Conservation (phyloP, 164 flowering plant species). For the Stephania yunnanensis region DNA sequence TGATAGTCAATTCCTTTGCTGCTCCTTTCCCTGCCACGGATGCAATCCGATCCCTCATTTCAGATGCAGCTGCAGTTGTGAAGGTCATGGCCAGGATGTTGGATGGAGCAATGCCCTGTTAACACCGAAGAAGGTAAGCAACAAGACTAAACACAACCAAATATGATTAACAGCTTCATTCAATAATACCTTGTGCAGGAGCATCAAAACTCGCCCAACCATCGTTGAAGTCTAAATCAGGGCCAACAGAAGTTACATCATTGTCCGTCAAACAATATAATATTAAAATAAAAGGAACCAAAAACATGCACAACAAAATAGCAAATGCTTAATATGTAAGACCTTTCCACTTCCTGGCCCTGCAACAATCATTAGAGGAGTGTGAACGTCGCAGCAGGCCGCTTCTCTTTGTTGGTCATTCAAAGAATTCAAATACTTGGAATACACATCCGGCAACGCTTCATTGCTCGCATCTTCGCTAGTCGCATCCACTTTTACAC, state of each 20-base stretch:
- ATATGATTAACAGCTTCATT: background rate
- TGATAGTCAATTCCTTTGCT: slow-evolving; percentile 74
- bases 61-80: slow-evolving; percentile 95
- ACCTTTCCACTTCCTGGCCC: slow-evolving; percentile 99
- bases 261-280: background rate
- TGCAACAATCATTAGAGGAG: slow-evolving; percentile 85
- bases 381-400: slow-evolving; percentile 68
- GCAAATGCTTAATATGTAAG: background rate
- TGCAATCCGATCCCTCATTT: slow-evolving; percentile 91
- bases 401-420: slow-evolving; percentile 85
- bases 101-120: slow-evolving; percentile 67
- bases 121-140: slow-evolving; percentile 2
- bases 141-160: background rate
- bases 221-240: slow-evolving; percentile 81
- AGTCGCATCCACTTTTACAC: slow-evolving; percentile 3
- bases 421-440: slow-evolving; percentile 51
- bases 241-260: slow-evolving; percentile 14
- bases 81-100: slow-evolving; percentile 94
- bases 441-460: slow-evolving; percentile 52
- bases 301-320: background rate
- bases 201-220: slow-evolving; percentile 86
- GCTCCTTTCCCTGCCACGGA: slow-evolving; percentile 67
- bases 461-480: slow-evolving; percentile 11
- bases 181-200: slow-evolving; percentile 66
- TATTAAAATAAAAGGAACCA: background rate